Evolutionary conservation across 2,329 filamentous ascomycete species (phyloP), one percentile per base, ranked within the genome.

Genomic region (Cladosporium sp.): DNA sequence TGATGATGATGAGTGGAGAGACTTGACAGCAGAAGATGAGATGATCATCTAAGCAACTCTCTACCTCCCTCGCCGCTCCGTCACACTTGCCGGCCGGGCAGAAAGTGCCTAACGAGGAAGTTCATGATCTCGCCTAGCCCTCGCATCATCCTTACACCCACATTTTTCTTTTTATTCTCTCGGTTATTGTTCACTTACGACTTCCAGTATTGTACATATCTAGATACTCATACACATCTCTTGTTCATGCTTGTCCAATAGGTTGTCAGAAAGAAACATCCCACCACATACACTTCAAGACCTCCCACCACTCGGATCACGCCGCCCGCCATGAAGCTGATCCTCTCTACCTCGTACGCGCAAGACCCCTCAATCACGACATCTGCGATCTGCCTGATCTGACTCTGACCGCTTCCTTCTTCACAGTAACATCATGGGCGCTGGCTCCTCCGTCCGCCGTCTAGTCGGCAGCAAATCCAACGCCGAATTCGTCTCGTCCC

Each of bases 301-400:
- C 32, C n/a, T n/a, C n/a, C 32, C 8, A 27, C 22, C 32, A 36
- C 32, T n/a, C 32, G 32, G 32, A 36, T 27, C 22, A 27, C 22
- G 22, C 32, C 50, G 64, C 67, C 56, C 65, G 84, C 80, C 77
- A 89, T 89, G 74, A 89, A 89, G 75, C 77, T 95, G 66, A 80
- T 95, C 58, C 81, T 95, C 49, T 95, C 88, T 50, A 95, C 89
- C 58, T 89, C 86, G 89, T 93, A 80, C 63, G n/a, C n/a, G 85
- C 72, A 52, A 43, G 40, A 51, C 42, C 36, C 39, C 47, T 48
- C 29, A 34, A 39, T 18, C 17, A 37, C 29, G 54, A 39, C 32
- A 43, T 30, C 54, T 47, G 19, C 22, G 42, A 41, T 39, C n/a
- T 45, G 49, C 61, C 60, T 15, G 30, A 32, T n/a, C 11, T n/a